Conservation (phyloP, 176 grass and related monocot species). For the Olyra latifolia region DNA sequence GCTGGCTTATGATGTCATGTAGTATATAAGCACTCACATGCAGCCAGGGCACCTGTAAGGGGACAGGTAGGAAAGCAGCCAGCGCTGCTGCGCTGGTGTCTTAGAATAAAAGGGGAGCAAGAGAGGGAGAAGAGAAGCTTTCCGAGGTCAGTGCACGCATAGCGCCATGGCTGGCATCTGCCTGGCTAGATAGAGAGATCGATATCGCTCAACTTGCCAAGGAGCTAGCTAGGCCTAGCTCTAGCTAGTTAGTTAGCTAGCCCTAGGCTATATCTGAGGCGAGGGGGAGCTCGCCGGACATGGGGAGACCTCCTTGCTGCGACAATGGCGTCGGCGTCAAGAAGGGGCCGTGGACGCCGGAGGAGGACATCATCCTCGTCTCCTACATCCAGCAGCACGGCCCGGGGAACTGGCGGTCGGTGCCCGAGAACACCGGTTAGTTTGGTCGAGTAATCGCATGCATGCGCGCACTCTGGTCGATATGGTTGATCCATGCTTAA, state of each 20-base stretch:
- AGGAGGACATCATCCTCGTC: conserved; percentile 64
- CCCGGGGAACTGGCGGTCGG: conserved; percentile 54
- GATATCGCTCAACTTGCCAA: neutral
- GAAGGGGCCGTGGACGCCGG: conserved; percentile 61
- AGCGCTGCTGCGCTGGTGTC: neutral
- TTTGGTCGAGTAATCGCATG: no score
- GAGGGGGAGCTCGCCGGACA: neutral
- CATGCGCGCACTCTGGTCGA: neutral
- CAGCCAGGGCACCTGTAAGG: conserved; percentile 37
- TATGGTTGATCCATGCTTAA: neutral
- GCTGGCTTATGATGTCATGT: conserved; percentile 40
- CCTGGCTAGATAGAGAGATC: neutral
- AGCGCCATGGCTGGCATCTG: conserved; percentile 33
- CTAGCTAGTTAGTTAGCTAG: neutral
- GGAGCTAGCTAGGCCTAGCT: neutral
- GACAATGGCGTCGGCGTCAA: conserved; percentile 46
- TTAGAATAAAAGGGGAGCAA: conserved; percentile 34
- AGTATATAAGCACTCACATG: conserved; percentile 66
- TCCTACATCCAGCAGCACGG: conserved; percentile 68
- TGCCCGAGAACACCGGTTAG: conserved; percentile 53
- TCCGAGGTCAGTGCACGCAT: conserved; percentile 3
- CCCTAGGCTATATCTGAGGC: neutral
- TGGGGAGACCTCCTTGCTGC: conserved; percentile 60
- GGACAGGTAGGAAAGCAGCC: conserved; percentile 40
- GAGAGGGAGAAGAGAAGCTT: conserved; percentile 24